phyloP scores from a whole-genome alignment of 2,329 filamentous ascomycete species.

The Aspergillus japonicus region DNA sequence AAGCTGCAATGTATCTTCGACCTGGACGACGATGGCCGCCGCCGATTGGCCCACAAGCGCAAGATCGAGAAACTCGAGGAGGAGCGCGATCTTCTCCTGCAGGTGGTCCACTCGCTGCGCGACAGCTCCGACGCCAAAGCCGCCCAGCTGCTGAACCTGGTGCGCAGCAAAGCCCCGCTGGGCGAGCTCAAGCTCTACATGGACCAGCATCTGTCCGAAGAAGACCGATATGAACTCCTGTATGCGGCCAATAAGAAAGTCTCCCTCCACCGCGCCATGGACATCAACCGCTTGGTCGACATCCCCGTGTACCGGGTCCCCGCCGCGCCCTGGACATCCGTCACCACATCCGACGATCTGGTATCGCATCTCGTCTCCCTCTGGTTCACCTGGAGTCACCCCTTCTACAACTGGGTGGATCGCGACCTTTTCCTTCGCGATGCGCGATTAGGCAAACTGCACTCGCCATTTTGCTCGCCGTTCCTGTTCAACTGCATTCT shows the following conservation, averaged over 20 bases:
- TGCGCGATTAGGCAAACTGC: constrained; percentile 26
- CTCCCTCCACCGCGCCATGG: not conserved
- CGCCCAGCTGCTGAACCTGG: constrained; percentile 22
- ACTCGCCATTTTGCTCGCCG: constrained; percentile 29
- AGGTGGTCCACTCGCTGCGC: constrained; percentile 23
- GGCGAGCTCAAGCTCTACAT: constrained; percentile 23
- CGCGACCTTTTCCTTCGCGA: constrained; percentile 31
- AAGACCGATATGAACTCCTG: not conserved
- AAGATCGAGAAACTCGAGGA: constrained; percentile 25
- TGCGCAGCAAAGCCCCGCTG: constrained; percentile 25
- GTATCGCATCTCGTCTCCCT: constrained; percentile 32
- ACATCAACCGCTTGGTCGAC: constrained; percentile 12
- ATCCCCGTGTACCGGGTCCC: constrained; percentile 18
- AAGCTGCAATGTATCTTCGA: constrained; percentile 25
- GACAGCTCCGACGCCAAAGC: constrained; percentile 12
- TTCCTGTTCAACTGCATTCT: constrained; percentile 33
- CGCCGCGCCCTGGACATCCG: constrained; percentile 32
- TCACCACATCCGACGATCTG: constrained; percentile 30
- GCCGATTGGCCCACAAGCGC: constrained; percentile 24
- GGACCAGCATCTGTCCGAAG: not conserved
- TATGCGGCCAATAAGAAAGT: not conserved
- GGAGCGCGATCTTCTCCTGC: constrained; percentile 21
- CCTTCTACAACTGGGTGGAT: constrained; percentile 26
- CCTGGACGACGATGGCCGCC: constrained; percentile 23
- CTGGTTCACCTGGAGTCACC: constrained; percentile 24